Percentiles rank a stretch among this genome's conserved stretches.
phyloP scores from a whole-genome alignment of 805 yeast species.

The Teunomyces barrocoloradensis region DNA sequence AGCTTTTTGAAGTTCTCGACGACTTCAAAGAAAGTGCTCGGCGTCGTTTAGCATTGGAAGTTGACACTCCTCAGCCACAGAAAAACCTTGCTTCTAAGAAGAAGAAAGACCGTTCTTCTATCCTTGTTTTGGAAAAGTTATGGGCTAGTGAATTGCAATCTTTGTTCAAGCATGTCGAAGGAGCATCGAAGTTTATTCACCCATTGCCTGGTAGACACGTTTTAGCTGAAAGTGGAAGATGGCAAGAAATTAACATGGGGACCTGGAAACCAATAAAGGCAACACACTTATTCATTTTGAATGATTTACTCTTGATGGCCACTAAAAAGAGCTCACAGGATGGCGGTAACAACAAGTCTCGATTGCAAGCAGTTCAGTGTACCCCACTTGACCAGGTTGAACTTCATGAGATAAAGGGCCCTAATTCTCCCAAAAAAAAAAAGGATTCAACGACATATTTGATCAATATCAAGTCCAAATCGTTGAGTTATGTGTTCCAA shows the following conservation, averaged over 20 bases:
- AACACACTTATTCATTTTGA: slow-evolving; percentile 71
- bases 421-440: slow-evolving; percentile 11
- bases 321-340: slow-evolving; percentile 45
- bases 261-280: slow-evolving; percentile 79
- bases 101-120: slow-evolving; percentile 61
- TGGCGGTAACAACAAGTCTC: slow-evolving; percentile 27
- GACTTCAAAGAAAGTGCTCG: slow-evolving; percentile 62
- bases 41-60: slow-evolving; percentile 48
- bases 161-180: slow-evolving; percentile 80
- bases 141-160: slow-evolving; percentile 75
- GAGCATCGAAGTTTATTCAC: slow-evolving; percentile 79
- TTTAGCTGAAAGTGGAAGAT: slow-evolving; percentile 72
- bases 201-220: slow-evolving; percentile 79
- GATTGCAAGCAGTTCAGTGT: slow-evolving; percentile 69
- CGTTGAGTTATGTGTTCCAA: slow-evolving; percentile 54
- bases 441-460: slow-evolving; percentile 30
- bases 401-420: slow-evolving; percentile 38
- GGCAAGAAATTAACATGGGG: slow-evolving; percentile 84
- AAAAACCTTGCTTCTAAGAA: slow-evolving; percentile 15
- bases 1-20: slow-evolving; percentile 56
- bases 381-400: slow-evolving; percentile 69
- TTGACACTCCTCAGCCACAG: slow-evolving; percentile 19
- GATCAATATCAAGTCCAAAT: slow-evolving; percentile 47
- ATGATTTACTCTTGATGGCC: slow-evolving; percentile 76
- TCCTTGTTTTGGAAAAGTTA: slow-evolving; percentile 69